Evolutionary conservation across 2,329 filamentous ascomycete genomes (phyloP).

Genomic region (Trichoderma arundinaceum): DNA sequence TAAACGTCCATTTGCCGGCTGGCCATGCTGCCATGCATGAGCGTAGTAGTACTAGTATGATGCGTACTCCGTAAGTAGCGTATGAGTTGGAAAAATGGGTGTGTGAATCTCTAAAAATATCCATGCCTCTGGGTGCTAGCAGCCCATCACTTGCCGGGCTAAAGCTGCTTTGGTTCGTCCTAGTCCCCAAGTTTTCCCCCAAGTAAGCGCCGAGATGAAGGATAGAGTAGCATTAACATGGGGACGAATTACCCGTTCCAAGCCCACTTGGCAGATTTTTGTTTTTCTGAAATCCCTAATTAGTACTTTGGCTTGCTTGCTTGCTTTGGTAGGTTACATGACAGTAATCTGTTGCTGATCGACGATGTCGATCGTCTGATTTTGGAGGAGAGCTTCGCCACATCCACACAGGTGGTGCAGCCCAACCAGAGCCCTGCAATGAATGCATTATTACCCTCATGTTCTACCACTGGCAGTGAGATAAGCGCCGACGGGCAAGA

Average conservation of each 20-base stretch:
- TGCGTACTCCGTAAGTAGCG: not conserved
- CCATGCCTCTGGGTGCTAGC: not conserved
- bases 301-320: too few relatives aligned
- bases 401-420: not conserved
- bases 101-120: constrained; percentile 9
- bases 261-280: too few relatives aligned
- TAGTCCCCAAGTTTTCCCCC: not conserved
- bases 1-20: not conserved
- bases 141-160: not conserved
- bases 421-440: not conserved
- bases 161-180: not conserved
- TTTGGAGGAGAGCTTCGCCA: constrained; percentile 17
- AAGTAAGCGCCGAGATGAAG: constrained; percentile 8
- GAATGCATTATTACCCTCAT: constrained; percentile 25
- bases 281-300: too few relatives aligned
- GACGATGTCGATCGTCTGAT: constrained; percentile 8
- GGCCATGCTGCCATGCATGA: not conserved
- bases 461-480: constrained; percentile 14
- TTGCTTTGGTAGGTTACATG: too few relatives aligned
- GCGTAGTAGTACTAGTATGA: not conserved
- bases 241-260: too few relatives aligned
- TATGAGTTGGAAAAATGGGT: not conserved
- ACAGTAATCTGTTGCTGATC: not conserved
- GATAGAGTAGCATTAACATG: not conserved
- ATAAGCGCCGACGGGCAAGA: constrained; percentile 30